Percentiles rank a stretch among this genome's conserved stretches.
These are phyloP conservation scores for Candida manassasensis DNA, from an alignment of 805 yeast species.

Conservation along the genomic window DNA sequence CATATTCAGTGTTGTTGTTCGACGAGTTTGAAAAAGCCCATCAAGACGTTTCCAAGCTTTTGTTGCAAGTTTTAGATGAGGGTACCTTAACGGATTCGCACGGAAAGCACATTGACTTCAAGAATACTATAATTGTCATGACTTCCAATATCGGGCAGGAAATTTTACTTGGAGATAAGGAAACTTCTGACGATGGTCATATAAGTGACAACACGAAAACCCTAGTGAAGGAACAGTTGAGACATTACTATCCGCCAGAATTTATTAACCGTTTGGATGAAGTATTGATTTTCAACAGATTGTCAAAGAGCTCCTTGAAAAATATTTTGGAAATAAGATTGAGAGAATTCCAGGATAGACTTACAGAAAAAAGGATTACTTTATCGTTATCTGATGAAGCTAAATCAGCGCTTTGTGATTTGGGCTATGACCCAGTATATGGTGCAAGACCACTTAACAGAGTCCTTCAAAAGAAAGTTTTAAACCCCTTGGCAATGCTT, in stretches of 20 bases:
- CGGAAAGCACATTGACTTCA: constrained; percentile 90
- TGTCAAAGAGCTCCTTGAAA: constrained; percentile 69
- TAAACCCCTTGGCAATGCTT: constrained; percentile 82
- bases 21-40: constrained; percentile 98
- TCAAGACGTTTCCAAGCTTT: constrained; percentile 85
- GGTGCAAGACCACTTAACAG: constrained; percentile 97
- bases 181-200: constrained; percentile 53
- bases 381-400: constrained; percentile 55
- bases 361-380: constrained; percentile 71
- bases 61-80: constrained; percentile 91
- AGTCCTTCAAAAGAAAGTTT: constrained; percentile 72
- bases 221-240: constrained; percentile 65
- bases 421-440: constrained; percentile 87
- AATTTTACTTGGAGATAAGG: constrained; percentile 61
- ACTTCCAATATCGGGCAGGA: constrained; percentile 97
- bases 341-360: constrained; percentile 72
- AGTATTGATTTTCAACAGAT: constrained; percentile 85
- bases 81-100: constrained; percentile 93
- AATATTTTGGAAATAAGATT: constrained; percentile 83
- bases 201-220: constrained; percentile 51
- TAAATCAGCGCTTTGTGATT: constrained; percentile 70
- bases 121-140: constrained; percentile 93
- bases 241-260: constrained; percentile 82
- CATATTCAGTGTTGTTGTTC: constrained; percentile 86
- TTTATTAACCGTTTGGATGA: constrained; percentile 93